Evolutionary conservation across 1,284 basidiomycete genomes (phyloP).

Genomic region (Sporisorium exsertum): DNA sequence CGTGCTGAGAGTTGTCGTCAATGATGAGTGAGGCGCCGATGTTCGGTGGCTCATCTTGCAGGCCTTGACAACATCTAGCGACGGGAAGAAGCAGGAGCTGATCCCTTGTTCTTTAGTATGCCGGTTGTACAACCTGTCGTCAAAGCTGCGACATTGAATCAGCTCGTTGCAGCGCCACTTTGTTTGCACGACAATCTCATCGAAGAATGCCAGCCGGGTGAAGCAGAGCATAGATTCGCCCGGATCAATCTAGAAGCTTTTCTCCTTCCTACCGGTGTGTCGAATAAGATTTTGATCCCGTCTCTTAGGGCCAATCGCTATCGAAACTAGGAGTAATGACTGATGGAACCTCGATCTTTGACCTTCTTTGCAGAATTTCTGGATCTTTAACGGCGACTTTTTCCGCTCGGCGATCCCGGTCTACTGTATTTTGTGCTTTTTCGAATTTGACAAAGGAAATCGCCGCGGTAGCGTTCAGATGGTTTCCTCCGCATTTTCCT

Average conservation of each 20-base stretch:
- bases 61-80: conserved; percentile 4
- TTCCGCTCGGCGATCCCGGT: conserved; percentile 7
- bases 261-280: no score
- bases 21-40: not conserved
- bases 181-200: not conserved
- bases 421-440: conserved; percentile 9
- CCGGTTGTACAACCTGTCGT: not conserved
- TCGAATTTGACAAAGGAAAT: conserved; percentile 3
- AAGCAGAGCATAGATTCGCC: not conserved
- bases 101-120: no score
- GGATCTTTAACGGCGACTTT: conserved; percentile 9
- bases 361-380: not conserved
- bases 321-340: not conserved
- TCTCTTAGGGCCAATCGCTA: not conserved
- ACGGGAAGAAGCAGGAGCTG: no score
- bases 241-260: not conserved
- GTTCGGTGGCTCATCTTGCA: not conserved
- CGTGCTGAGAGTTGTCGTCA: not conserved
- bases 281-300: no score
- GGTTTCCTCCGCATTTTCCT: conserved; percentile 3
- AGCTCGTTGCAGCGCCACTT: conserved; percentile 2
- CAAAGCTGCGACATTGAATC: not conserved
- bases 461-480: not conserved
- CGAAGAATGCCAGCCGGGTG: not conserved
- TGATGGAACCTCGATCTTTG: not conserved